These are phyloP conservation scores for Petunia hybrid DNA, from an alignment of 305 asterid genomes.

Conservation along the genomic window DNA sequence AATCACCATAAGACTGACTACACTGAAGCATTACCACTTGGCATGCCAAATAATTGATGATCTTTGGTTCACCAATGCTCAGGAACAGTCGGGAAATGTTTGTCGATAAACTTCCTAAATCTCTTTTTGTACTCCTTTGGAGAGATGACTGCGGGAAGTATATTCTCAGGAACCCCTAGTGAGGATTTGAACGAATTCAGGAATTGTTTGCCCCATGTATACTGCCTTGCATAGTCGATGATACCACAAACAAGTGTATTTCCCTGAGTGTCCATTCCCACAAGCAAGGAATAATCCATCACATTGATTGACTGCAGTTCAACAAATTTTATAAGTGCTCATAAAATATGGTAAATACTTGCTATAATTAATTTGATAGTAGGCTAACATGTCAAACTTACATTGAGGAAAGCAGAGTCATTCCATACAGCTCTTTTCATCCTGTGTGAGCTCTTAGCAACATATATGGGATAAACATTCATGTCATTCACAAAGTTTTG, in stretches of 20 bases:
- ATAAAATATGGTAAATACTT: too few relatives aligned
- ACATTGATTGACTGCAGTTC: conserved; percentile 70
- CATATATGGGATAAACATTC: conserved; percentile 92
- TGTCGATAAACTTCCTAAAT: conserved; percentile 76
- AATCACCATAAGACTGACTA: conserved; percentile 36
- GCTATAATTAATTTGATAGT: too few relatives aligned
- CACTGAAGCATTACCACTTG: conserved; percentile 39
- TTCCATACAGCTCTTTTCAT: conserved; percentile 95
- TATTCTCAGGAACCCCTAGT: conserved; percentile 73
- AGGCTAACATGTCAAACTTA: conserved; percentile 45
- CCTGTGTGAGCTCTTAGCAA: conserved; percentile 79
- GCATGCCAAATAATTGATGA: conserved; percentile 71
- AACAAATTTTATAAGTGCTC: not conserved
- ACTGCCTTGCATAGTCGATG: conserved; percentile 82
- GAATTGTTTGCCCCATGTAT: conserved; percentile 84
- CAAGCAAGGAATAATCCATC: conserved; percentile 81
- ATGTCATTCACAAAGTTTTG: conserved; percentile 91
- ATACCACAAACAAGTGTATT: conserved; percentile 85
- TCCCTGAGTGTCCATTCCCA: conserved; percentile 71
- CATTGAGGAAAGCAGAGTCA: conserved; percentile 84
- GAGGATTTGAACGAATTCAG: conserved; percentile 84
- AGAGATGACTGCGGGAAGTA: conserved; percentile 74
- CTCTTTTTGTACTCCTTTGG: conserved; percentile 82
- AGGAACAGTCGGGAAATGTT: conserved; percentile 76
- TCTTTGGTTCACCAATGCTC: conserved; percentile 59